Evolutionary conservation across 2,329 filamentous ascomycete genomes (phyloP), one percentile per base, ranked within the genome.

Genomic region (Ceratocystis albifundus): DNA sequence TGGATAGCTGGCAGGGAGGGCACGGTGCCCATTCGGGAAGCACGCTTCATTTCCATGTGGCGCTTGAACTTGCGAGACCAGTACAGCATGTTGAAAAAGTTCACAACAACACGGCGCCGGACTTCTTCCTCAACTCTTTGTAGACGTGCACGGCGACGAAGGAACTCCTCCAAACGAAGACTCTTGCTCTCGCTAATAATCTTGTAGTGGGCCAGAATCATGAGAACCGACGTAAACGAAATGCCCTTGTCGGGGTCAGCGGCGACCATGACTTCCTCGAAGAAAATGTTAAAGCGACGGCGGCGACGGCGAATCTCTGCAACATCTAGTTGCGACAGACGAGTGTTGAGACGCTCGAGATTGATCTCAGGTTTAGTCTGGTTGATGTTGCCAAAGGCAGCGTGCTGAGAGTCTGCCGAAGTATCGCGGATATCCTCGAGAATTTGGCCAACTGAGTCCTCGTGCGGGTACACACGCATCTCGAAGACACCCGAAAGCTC

Each of bases 141-240:
- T 61, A 99, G 80, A 65, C 93, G 85, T 41, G 92, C 90, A 69
- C 93, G 87, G 46, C 95, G 90, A 67, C 93, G 88, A 66, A 99
- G 77, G 75, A 96, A 99, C 74, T 99, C 94, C 72, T 99, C 94
- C 1, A 99, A 82, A 69, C 90, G 90, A 73, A 99, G 78, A 75
- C 91, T 96, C 80, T 96, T 96, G 78, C 88, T 96, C 76, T 99
- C 94, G 71, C 88, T 96, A 74, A 99, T 99, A 72, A 99, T 91
- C 72, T 97, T 99, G 80, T 99, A 96, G 76, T 99, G 94, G 44
- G 95, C 93, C 67, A 99, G 80, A 68, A 96, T 95, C 88, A 99
- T 94, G 64, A 99, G 80, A 25, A 96, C 88, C 5, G 88, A 87
- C 2, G 90, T 94, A 75, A 99, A 99, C 0, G 89, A 88, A 68